These are phyloP conservation scores for Alternaria longipes DNA, from an alignment of 2,329 filamentous ascomycete genomes.

Conservation along the genomic window DNA sequence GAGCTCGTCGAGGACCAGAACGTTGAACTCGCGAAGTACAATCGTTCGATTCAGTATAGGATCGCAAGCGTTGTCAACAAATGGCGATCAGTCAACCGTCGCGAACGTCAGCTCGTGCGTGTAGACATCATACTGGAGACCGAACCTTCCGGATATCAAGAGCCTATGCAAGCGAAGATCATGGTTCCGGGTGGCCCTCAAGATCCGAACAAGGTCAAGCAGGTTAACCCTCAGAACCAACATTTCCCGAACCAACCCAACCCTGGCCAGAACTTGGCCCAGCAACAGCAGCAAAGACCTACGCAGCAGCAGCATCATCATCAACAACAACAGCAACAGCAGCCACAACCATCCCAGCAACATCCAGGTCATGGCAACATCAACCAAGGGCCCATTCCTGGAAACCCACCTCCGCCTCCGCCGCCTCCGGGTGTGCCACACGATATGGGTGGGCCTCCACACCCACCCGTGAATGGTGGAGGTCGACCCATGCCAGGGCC, in stretches of 20 bases:
- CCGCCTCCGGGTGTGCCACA: constrained; percentile 17
- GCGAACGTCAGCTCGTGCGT: constrained; percentile 27
- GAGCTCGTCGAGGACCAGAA: constrained; percentile 43
- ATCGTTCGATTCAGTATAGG: constrained; percentile 35
- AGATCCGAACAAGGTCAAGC: constrained; percentile 16
- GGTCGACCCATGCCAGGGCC: constrained; percentile 13
- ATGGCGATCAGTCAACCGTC: constrained; percentile 27
- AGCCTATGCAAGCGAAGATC: constrained; percentile 13
- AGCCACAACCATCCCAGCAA: constrained; percentile 4
- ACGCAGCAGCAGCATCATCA: background rate
- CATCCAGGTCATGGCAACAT: constrained; percentile 7
- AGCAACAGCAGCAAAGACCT: constrained; percentile 23
- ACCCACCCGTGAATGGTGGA: background rate
- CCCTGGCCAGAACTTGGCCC: constrained; percentile 10
- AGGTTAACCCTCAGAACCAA: constrained; percentile 12
- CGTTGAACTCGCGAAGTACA: constrained; percentile 28
- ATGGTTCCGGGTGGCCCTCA: constrained; percentile 1
- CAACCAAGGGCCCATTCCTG: constrained; percentile 5
- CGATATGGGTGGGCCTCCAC: constrained; percentile 1
- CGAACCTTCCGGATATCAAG: constrained; percentile 29
- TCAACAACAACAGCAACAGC: background rate
- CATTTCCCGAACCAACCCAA: constrained; percentile 12
- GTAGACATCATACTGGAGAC: constrained; percentile 45
- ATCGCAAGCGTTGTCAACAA: constrained; percentile 42
- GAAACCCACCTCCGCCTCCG: constrained; percentile 14